Conservation (phyloP, 345 rosid genomes). For the Citrus unshiu region DNA sequence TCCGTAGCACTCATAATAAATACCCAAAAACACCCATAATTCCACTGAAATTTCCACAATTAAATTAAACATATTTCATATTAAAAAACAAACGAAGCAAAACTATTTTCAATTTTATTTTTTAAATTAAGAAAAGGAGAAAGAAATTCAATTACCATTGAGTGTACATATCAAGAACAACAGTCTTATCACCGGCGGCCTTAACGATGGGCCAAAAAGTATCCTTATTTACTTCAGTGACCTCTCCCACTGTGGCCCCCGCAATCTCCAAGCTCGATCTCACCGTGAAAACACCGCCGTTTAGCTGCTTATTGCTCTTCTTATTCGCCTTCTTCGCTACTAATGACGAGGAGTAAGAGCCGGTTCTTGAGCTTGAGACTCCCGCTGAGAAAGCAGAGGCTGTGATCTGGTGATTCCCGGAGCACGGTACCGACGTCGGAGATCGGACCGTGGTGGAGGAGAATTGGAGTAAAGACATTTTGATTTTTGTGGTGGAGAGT, state of each 20-base stretch:
- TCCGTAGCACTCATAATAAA: neutral
- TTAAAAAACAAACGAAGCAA: neutral
- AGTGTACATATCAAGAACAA: constrained; percentile 94
- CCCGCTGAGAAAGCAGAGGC: neutral
- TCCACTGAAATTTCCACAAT: neutral
- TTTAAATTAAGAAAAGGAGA: neutral
- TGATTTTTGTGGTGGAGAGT: neutral
- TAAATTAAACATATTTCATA: neutral
- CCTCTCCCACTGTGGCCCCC: constrained; percentile 67
- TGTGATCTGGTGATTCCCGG: constrained; percentile 12
- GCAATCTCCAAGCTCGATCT: constrained; percentile 69
- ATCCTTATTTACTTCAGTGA: constrained; percentile 80
- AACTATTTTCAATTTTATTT: too few relatives aligned
- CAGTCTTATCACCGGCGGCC: constrained; percentile 73
- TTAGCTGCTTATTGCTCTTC: neutral
- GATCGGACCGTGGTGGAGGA: constrained; percentile 30
- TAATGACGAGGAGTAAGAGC: neutral
- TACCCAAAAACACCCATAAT: neutral
- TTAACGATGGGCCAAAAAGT: constrained; percentile 93
- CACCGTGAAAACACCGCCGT: constrained; percentile 22
- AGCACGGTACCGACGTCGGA: constrained; percentile 20
- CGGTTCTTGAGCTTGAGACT: constrained; percentile 1
- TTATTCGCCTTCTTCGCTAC: neutral
- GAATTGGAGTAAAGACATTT: constrained; percentile 35
- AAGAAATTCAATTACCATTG: constrained; percentile 51